Evolutionary conservation across 1,139 yeast genomes (phyloP).

Genomic region (Pichia sp.): DNA sequence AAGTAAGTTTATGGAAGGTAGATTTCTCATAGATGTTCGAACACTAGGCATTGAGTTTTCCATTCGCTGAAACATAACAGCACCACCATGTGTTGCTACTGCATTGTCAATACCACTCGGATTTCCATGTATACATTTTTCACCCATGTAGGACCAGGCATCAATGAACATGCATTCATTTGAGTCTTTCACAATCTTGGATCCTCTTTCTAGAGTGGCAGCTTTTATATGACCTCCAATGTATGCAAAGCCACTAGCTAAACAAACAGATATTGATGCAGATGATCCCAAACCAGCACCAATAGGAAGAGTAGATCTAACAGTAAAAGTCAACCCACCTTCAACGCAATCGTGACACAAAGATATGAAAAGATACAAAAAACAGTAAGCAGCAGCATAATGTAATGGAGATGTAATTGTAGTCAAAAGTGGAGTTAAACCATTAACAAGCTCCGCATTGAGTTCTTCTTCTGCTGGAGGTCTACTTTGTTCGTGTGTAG

Average conservation of each 20-base stretch:
- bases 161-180: slow-evolving; percentile 59
- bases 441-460: slow-evolving; percentile 51
- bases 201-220: slow-evolving; percentile 25
- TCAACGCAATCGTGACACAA: slow-evolving; percentile 43
- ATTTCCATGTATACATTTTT: slow-evolving; percentile 90
- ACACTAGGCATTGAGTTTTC: slow-evolving; percentile 50
- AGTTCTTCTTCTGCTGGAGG: slow-evolving; percentile 50
- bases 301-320: slow-evolving; percentile 81
- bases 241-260: slow-evolving; percentile 66
- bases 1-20: slow-evolving; percentile 69
- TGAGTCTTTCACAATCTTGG: slow-evolving; percentile 30
- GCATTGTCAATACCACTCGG: slow-evolving; percentile 98
- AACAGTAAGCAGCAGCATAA: slow-evolving; percentile 78
- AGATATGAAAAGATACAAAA: slow-evolving; percentile 65
- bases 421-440: slow-evolving; percentile 38
- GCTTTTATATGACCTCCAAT: slow-evolving; percentile 48
- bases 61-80: slow-evolving; percentile 77
- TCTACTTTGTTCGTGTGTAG: slow-evolving; percentile 26
- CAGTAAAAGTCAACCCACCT: slow-evolving; percentile 58
- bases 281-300: slow-evolving; percentile 98
- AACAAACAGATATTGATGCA: slow-evolving; percentile 82
- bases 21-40: slow-evolving; percentile 57
- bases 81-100: slow-evolving; percentile 94
- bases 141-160: slow-evolving; percentile 87
- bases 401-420: slow-evolving; percentile 51